Conservation (phyloP, 805 yeast species). For the Jamesozyma lodderae region DNA sequence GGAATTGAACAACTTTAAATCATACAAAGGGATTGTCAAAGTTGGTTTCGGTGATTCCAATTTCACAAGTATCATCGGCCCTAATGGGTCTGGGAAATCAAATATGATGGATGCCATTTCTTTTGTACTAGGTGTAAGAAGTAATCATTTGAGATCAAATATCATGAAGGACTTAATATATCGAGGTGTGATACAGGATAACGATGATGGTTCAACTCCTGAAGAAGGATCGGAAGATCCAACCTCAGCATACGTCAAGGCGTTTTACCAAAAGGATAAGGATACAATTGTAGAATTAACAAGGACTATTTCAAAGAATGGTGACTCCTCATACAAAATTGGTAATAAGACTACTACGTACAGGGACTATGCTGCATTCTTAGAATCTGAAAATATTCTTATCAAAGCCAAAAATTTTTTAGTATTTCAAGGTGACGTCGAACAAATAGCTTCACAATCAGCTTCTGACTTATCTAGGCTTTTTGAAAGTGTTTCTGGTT, state of each 20-base stretch:
- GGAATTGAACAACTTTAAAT: constrained; percentile 81
- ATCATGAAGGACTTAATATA: constrained; percentile 70
- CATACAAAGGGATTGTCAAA: constrained; percentile 67
- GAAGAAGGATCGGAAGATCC: constrained; percentile 16
- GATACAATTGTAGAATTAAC: constrained; percentile 54
- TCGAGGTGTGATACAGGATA: constrained; percentile 43
- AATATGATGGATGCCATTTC: constrained; percentile 97
- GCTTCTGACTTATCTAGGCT: constrained; percentile 63
- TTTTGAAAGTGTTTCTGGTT: constrained; percentile 79
- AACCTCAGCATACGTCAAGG: constrained; percentile 63
- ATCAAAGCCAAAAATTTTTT: constrained; percentile 85
- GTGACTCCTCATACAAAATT: constrained; percentile 60
- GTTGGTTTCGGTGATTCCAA: constrained; percentile 76
- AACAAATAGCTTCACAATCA: constrained; percentile 81
- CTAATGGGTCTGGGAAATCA: constrained; percentile 97
- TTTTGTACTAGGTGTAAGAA: constrained; percentile 80
- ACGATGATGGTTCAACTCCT: constrained; percentile 15
- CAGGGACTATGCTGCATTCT: constrained; percentile 50
- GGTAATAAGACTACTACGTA: constrained; percentile 54
- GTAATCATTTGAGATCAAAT: constrained; percentile 65
- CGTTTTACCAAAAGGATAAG: constrained; percentile 50
- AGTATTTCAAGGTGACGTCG: constrained; percentile 96
- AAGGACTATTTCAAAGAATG: constrained; percentile 49
- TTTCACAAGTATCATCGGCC: constrained; percentile 91
- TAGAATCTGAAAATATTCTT: constrained; percentile 71